Percentiles rank a stretch among this genome's conserved stretches.
Conservation (phyloP, 768 basidiomycete species). For the Leucocoprinus sp. region DNA sequence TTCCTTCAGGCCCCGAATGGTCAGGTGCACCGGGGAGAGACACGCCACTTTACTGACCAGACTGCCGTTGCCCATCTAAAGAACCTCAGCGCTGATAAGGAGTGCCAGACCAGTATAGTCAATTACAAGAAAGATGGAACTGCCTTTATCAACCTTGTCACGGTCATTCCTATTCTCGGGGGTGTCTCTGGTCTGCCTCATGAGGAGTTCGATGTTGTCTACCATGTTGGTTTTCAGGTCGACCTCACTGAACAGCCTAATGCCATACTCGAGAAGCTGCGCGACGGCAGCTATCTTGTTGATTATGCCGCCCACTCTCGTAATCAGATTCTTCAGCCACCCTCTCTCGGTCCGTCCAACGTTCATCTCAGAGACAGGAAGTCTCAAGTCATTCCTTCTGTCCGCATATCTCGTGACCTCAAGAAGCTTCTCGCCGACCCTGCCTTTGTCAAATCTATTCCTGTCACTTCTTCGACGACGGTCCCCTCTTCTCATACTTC, state of each 20-base stretch:
- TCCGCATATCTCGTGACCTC: constrained; percentile 45
- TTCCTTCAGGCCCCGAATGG: constrained; percentile 79
- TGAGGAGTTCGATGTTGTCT: constrained; percentile 66
- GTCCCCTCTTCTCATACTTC: constrained; percentile 19
- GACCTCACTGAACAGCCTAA: constrained; percentile 84
- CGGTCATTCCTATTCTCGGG: constrained; percentile 78
- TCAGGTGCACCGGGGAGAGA: constrained; percentile 26
- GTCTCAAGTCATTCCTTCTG: constrained; percentile 19
- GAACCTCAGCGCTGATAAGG: constrained; percentile 63
- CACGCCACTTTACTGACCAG: constrained; percentile 50
- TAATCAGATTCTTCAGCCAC: not conserved
- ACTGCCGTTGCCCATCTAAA: constrained; percentile 60
- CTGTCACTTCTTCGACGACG: constrained; percentile 33
- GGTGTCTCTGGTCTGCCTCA: constrained; percentile 39
- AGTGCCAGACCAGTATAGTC: constrained; percentile 80
- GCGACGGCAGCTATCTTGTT: constrained; percentile 69
- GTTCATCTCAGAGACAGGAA: constrained; percentile 21
- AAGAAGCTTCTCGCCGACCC: constrained; percentile 38
- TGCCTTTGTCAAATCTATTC: constrained; percentile 39
- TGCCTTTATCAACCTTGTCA: constrained; percentile 88
- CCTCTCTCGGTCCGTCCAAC: constrained; percentile 7
- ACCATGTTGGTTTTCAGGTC: constrained; percentile 94
- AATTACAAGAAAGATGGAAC: constrained; percentile 84
- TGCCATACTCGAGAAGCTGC: constrained; percentile 70
- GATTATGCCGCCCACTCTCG: constrained; percentile 35